phyloP scores from a whole-genome alignment of 371 early-diverging fungal genomes.

The Synchytrium microbalum region DNA sequence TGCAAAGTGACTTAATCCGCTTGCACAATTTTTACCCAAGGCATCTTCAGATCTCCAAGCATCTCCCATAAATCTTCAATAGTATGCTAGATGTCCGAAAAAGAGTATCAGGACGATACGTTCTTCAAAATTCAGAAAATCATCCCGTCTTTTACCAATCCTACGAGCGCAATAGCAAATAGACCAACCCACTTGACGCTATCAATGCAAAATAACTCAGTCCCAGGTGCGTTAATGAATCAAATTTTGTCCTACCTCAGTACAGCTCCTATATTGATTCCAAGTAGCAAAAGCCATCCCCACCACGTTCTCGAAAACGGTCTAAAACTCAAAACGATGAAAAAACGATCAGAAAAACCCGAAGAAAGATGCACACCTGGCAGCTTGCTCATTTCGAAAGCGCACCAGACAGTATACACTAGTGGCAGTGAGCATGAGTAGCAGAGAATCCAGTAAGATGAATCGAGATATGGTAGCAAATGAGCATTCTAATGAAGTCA shows the following conservation, averaged over 20 bases:
- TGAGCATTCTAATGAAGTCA: slow-evolving; percentile 61
- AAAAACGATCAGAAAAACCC: slow-evolving; percentile 9
- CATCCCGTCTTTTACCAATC: slow-evolving; percentile 45
- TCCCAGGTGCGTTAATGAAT: background rate
- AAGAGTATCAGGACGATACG: slow-evolving; percentile 2
- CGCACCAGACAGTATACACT: slow-evolving; percentile 69
- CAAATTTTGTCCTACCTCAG: slow-evolving; percentile 40
- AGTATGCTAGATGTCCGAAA: slow-evolving; percentile 52
- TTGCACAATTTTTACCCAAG: slow-evolving; percentile 35
- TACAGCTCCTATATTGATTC: slow-evolving; percentile 85
- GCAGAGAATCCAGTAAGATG: slow-evolving; percentile 96
- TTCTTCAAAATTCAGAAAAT: background rate
- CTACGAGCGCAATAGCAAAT: slow-evolving; percentile 91
- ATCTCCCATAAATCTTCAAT: slow-evolving; percentile 90
- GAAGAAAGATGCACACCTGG: slow-evolving; percentile 18
- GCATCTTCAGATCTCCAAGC: slow-evolving; percentile 74
- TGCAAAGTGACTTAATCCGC: slow-evolving; percentile 3
- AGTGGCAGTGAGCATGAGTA: slow-evolving; percentile 86
- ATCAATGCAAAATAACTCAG: background rate
- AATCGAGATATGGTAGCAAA: slow-evolving; percentile 86
- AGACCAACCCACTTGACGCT: slow-evolving; percentile 99
- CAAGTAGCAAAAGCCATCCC: slow-evolving; percentile 80
- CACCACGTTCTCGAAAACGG: slow-evolving; percentile 83
- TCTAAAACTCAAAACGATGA: slow-evolving; percentile 24
- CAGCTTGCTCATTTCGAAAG: slow-evolving; percentile 59